phyloP scores from a whole-genome alignment of 2,329 filamentous ascomycete genomes.

The Exserohilum turcica region DNA sequence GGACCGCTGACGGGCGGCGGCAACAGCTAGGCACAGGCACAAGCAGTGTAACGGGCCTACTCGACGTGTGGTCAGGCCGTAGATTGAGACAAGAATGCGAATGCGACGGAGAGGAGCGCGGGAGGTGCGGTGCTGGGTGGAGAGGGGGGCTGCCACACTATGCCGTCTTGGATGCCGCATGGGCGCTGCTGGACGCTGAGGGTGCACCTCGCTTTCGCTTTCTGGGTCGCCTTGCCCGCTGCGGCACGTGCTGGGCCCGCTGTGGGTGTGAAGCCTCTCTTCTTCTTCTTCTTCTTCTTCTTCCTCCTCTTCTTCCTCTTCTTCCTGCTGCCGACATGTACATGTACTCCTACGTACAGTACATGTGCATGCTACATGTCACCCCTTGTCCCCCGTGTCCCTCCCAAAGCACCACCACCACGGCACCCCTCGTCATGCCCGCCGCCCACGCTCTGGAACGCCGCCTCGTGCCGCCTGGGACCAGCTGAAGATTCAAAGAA shows the following conservation, averaged over 20 bases:
- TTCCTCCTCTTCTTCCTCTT: too few relatives aligned
- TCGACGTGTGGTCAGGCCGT: constrained; percentile 5
- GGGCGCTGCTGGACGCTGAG: neutral
- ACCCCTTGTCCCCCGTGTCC: too few relatives aligned
- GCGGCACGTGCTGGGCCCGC: too few relatives aligned
- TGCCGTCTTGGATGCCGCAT: constrained; percentile 1
- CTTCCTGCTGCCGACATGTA: too few relatives aligned
- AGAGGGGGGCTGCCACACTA: constrained; percentile 10
- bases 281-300: too few relatives aligned
- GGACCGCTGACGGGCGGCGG: constrained; percentile 17
- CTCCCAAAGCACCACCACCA: too few relatives aligned
- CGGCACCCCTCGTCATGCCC: neutral
- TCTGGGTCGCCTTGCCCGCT: neutral
- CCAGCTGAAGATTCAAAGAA: neutral
- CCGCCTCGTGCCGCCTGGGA: neutral
- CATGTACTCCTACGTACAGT: too few relatives aligned
- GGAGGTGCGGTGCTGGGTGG: constrained; percentile 12
- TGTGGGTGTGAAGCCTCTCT: too few relatives aligned
- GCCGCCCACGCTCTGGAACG: neutral
- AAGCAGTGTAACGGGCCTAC: constrained; percentile 9
- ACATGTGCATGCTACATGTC: too few relatives aligned
- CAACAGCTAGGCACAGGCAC: constrained; percentile 12
- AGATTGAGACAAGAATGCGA: constrained; percentile 11
- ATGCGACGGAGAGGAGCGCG: constrained; percentile 12
- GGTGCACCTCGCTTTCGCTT: constrained; percentile 21